Conservation (phyloP, 2,329 filamentous ascomycete species). For the Ophiocordyceps sinensis region DNA sequence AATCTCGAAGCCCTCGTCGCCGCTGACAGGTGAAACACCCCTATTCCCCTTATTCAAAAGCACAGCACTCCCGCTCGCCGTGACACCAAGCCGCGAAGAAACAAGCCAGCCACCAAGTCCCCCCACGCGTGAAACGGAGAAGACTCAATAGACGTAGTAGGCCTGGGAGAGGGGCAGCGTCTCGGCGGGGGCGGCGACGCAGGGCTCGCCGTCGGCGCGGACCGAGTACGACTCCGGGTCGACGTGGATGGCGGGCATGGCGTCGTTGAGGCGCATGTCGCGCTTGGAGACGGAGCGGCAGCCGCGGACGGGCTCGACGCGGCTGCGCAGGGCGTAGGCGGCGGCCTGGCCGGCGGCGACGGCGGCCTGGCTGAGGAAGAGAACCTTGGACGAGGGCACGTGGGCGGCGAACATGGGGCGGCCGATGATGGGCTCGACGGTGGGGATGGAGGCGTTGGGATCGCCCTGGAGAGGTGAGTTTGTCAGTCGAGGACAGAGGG, state of each 20-base stretch:
- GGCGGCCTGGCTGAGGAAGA: constrained; percentile 68
- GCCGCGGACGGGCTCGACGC: constrained; percentile 63
- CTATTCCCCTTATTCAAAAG: no score
- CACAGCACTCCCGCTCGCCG: no score
- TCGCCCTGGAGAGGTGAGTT: constrained; percentile 41
- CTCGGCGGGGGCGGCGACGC: constrained; percentile 57
- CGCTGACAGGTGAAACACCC: no score
- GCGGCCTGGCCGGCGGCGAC: constrained; percentile 51
- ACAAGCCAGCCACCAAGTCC: background rate
- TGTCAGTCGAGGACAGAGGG: background rate
- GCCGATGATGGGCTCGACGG: constrained; percentile 69
- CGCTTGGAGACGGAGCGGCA: constrained; percentile 65
- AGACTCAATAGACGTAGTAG: constrained; percentile 55
- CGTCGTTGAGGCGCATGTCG: constrained; percentile 84
- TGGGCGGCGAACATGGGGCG: constrained; percentile 74
- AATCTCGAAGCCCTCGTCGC: no score
- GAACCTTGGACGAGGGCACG: constrained; percentile 58
- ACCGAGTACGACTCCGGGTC: constrained; percentile 85
- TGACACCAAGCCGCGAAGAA: background rate
- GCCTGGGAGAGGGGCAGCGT: constrained; percentile 62
- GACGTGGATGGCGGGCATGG: constrained; percentile 74
- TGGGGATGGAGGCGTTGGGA: constrained; percentile 74
- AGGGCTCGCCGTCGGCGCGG: constrained; percentile 66
- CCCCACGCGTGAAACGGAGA: background rate
- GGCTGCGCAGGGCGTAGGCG: constrained; percentile 64